These are phyloP conservation scores for Forsythia viridissima DNA, from an alignment of 257 asterid species.

Conservation along the genomic window DNA sequence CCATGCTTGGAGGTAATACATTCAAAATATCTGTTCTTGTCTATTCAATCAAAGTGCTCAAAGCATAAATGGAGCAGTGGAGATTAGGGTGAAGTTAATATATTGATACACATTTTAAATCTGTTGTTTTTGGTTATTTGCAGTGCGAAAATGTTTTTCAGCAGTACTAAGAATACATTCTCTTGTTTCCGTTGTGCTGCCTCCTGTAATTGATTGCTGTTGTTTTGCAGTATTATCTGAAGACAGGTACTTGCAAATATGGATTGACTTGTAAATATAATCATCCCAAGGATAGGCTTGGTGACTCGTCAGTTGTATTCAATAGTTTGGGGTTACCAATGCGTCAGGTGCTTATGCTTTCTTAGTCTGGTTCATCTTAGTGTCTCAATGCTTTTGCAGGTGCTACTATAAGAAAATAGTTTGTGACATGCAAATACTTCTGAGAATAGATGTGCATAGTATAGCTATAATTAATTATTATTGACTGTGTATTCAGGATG, in stretches of 20 bases:
- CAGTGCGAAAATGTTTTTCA: background rate
- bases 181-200: background rate
- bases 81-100: background rate
- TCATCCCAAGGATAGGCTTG: slow-evolving; percentile 61
- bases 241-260: slow-evolving; percentile 75
- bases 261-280: slow-evolving; percentile 69
- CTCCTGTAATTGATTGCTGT: slow-evolving; percentile 12
- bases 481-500: slow-evolving; percentile 40
- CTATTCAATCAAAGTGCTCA: slow-evolving; percentile 4
- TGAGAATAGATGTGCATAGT: slow-evolving; percentile 5
- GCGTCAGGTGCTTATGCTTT: slow-evolving; percentile 60
- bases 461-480: slow-evolving; percentile 15
- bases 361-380: background rate
- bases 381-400: slow-evolving; percentile 1
- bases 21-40: background rate
- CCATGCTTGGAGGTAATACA: background rate
- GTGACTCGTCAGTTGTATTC: slow-evolving; percentile 35
- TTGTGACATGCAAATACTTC: background rate
- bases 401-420: background rate
- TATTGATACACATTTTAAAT: background rate
- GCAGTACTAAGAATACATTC: background rate
- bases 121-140: background rate
- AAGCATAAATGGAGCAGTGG: background rate
- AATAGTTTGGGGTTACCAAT: slow-evolving; percentile 67
- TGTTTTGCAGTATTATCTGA: slow-evolving; percentile 59